Evolutionary conservation across 352 stramenopile genomes (phyloP), one percentile per base, ranked within the genome.

Genomic region (Pythium vanterpoolii): DNA sequence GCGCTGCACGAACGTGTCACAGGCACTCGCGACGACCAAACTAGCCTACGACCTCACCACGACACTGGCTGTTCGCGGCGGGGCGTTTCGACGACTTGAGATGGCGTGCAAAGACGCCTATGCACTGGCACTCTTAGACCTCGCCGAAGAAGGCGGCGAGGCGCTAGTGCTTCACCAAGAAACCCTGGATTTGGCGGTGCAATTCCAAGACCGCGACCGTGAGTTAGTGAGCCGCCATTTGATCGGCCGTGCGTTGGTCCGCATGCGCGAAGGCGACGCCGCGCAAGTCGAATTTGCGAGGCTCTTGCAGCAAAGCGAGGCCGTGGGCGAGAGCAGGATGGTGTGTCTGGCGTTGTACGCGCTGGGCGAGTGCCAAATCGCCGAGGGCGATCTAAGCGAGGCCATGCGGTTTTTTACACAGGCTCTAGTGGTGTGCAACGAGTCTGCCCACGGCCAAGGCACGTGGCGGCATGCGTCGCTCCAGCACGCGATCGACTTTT

Each of bases 401-500:
- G 77, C 68, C 9, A 68, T 77, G 18, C 31, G 39, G 14, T 71
- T 83, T 52, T 83, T 89, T 40, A 56, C 59, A 23, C 53, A 52
- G 9, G 73, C 75, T 16, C 73, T 74, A 23, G 68, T 62, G 24
- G 44, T 86, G 19, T 83, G 73, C 45, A 75, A 84, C 50, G 68
- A 79, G 55, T 82, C 74, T 1, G 72, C 64, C 1, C 70, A 79
- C 28, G 79, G 69, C 10, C 51, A 47, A 0, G 54, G 60, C 11
- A 67, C 65, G 27, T 84, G 74, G 79, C 66, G 76, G 0, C 27
- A 39, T 7, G 62, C 61, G 1, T 86, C 79, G 1, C 66, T 88
- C 23, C 67, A 83, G 49, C 66, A 76, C 7, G 78, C 78, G 1
- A 83, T 88, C 27, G 72, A 30, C 18, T 86, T 88, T 56, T 88